Conservation (phyloP, 768 basidiomycete genomes). For the Agrocybe praecox region DNA sequence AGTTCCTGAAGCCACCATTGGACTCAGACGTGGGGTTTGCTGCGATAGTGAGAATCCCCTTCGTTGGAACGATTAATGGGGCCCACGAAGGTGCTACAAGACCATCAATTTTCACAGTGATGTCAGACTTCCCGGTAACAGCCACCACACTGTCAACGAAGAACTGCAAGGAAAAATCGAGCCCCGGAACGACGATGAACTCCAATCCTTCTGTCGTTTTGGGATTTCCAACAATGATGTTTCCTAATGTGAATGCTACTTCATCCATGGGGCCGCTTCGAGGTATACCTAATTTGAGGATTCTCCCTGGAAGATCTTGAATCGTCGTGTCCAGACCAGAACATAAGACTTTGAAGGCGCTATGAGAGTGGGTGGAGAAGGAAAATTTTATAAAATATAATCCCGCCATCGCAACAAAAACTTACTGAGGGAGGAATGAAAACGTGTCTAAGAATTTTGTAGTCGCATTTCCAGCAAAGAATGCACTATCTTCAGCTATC, state of each 20-base stretch:
- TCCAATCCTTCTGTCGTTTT: conserved; percentile 57
- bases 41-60: conserved; percentile 44
- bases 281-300: conserved; percentile 59
- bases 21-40: conserved; percentile 19
- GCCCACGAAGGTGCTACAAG: conserved; percentile 47
- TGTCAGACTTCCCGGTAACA: conserved; percentile 55
- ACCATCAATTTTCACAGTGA: conserved; percentile 44
- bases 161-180: conserved; percentile 50
- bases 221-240: conserved; percentile 59
- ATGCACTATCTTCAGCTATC: conserved; percentile 41
- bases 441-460: conserved; percentile 53
- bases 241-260: conserved; percentile 56
- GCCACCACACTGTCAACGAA: conserved; percentile 50
- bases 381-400: background rate
- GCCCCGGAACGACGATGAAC: conserved; percentile 46
- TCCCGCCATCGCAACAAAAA: background rate
- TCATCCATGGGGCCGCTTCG: conserved; percentile 67
- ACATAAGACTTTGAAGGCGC: conserved; percentile 54
- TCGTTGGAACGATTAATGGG: conserved; percentile 44
- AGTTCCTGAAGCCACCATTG: conserved; percentile 57
- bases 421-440: conserved; percentile 41
- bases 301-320: conserved; percentile 60
- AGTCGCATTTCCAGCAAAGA: conserved; percentile 44
- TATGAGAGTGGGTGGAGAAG: conserved; percentile 12
- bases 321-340: conserved; percentile 59